A percentile compares a stretch with the other conserved stretches of the same genome.
These are phyloP conservation scores for Russula dissimulans DNA, from an alignment of 768 basidiomycete species.

Conservation along the genomic window DNA sequence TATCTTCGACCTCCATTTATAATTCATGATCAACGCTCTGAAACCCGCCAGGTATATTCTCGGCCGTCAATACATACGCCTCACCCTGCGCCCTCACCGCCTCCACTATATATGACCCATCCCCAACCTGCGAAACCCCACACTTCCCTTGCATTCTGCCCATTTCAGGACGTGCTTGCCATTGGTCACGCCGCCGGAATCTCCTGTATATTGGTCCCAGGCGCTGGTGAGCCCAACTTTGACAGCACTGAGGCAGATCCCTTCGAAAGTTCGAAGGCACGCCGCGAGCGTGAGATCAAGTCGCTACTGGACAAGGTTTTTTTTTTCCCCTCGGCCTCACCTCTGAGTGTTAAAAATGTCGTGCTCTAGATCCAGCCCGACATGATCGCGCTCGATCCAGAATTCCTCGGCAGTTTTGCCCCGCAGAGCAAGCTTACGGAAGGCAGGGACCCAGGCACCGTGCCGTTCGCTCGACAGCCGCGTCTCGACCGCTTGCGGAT, in stretches of 20 bases:
- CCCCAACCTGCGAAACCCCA: constrained; percentile 75
- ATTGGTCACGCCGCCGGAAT: constrained; percentile 73
- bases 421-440: constrained; percentile 53
- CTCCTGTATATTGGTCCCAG: constrained; percentile 82
- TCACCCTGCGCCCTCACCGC: constrained; percentile 39
- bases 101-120: constrained; percentile 86
- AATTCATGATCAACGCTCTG: background rate
- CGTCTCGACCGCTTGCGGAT: constrained; percentile 70
- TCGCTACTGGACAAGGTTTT: constrained; percentile 73
- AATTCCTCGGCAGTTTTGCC: constrained; percentile 63
- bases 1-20: background rate
- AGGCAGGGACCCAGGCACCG: constrained; percentile 32
- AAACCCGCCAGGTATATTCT: constrained; percentile 54
- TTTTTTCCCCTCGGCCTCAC: constrained; percentile 3
- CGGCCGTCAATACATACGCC: constrained; percentile 54
- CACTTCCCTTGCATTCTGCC: constrained; percentile 70
- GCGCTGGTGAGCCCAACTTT: constrained; percentile 90
- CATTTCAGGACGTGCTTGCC: constrained; percentile 78
- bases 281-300: constrained; percentile 87
- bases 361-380: constrained; percentile 72
- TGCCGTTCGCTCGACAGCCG: constrained; percentile 64
- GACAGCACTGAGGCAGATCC: constrained; percentile 92
- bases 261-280: constrained; percentile 73
- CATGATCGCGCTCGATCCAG: constrained; percentile 77
- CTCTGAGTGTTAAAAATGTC: background rate